Percentiles rank a stretch among this genome's conserved stretches.
Evolutionary conservation across 306 rosid species (phyloP).

Genomic region (Cucurbita maxima): DNA sequence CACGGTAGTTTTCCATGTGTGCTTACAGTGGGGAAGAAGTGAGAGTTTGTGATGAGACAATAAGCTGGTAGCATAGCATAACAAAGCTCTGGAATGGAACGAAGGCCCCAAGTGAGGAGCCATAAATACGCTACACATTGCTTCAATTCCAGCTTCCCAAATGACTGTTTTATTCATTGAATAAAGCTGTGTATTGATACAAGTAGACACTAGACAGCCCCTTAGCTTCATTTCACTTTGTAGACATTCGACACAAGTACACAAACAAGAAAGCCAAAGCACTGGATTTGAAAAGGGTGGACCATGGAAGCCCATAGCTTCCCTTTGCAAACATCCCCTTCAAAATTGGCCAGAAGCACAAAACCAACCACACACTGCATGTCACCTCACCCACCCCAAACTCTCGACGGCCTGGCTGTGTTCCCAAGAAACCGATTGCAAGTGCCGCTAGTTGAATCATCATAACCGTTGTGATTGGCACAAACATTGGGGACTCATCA

Average conservation of each 20-base stretch:
- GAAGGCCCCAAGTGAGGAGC: conserved; percentile 2
- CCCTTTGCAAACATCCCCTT: conserved; percentile 47
- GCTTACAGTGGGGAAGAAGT: background rate
- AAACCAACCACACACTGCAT: conserved; percentile 24
- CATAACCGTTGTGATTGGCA: conserved; percentile 47
- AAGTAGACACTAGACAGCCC: background rate
- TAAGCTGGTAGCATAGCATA: conserved; percentile 13
- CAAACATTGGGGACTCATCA: conserved; percentile 32
- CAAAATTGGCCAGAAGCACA: conserved; percentile 38
- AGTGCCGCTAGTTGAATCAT: conserved; percentile 30
- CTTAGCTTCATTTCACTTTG: background rate
- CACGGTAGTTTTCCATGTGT: too few relatives aligned
- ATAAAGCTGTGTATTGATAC: background rate
- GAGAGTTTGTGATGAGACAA: conserved; percentile 10
- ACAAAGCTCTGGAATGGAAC: conserved; percentile 7
- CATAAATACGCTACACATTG: conserved; percentile 9
- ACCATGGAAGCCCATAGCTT: conserved; percentile 38
- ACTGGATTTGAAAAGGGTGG: conserved; percentile 30
- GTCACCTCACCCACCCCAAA: conserved; percentile 36
- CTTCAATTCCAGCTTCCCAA: conserved; percentile 9
- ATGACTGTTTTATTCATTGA: background rate
- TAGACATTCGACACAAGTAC: conserved; percentile 9
- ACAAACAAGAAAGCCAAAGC: conserved; percentile 27
- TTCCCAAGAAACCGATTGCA: conserved; percentile 14
- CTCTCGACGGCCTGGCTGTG: background rate